These are phyloP conservation scores for Pseudocercospora fuligena DNA, from an alignment of 2,329 filamentous ascomycete genomes.

Conservation along the genomic window DNA sequence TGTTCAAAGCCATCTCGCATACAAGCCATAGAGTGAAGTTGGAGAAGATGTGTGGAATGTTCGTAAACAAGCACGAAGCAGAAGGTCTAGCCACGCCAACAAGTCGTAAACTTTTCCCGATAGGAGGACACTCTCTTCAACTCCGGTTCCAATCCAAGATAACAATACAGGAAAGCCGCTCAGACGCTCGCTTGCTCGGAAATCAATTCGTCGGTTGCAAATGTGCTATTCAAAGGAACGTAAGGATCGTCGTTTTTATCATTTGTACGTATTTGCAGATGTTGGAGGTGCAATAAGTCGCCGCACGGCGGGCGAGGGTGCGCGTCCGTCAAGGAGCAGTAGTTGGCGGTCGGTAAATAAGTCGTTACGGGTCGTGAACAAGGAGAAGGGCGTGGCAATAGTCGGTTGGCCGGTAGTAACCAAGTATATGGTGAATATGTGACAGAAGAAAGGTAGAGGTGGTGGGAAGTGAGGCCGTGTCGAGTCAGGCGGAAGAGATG, in stretches of 20 bases:
- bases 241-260: constrained; percentile 36
- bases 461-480: constrained; percentile 12
- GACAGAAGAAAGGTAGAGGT: constrained; percentile 25
- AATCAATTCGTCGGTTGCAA: constrained; percentile 26
- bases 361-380: constrained; percentile 25
- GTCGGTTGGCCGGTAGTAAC: constrained; percentile 7
- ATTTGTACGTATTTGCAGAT: constrained; percentile 32
- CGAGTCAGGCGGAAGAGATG: constrained; percentile 18
- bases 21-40: constrained; percentile 70
- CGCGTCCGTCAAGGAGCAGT: constrained; percentile 35
- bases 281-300: constrained; percentile 18
- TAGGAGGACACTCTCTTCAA: constrained; percentile 25
- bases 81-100: constrained; percentile 28
- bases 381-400: constrained; percentile 12
- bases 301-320: constrained; percentile 21
- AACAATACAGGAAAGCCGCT: constrained; percentile 32
- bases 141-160: constrained; percentile 29
- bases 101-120: constrained; percentile 28
- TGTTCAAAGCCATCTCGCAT: constrained; percentile 80
- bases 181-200: constrained; percentile 30
- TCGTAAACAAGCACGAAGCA: constrained; percentile 27
- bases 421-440: constrained; percentile 15
- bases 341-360: constrained; percentile 18
- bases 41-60: constrained; percentile 12
- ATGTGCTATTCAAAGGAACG: constrained; percentile 37